Evolutionary conservation across 2,329 filamentous ascomycete species (phyloP).

Genomic region (Sclerotiophoma versabilis): DNA sequence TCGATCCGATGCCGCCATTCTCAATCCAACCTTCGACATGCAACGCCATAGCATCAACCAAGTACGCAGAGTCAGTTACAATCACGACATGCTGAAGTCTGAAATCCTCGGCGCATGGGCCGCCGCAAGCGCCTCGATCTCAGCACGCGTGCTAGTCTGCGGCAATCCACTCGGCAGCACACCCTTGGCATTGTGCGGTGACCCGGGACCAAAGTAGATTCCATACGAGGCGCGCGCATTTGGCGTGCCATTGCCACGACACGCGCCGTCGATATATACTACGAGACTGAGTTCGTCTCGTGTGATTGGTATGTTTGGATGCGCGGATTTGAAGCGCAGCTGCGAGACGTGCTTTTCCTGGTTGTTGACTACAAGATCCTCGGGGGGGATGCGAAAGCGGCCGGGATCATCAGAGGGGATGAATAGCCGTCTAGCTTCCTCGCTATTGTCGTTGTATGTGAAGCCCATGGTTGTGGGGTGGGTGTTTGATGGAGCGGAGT

Average conservation of each 20-base stretch:
- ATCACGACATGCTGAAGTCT: neutral
- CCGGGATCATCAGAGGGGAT: neutral
- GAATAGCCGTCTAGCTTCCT: neutral
- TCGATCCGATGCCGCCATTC: neutral
- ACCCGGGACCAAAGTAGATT: slow-evolving; percentile 21
- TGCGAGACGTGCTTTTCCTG: neutral
- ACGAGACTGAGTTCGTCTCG: slow-evolving; percentile 13
- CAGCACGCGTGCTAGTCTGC: neutral
- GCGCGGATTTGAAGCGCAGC: neutral
- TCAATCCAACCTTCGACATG: neutral
- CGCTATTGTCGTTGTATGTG: neutral
- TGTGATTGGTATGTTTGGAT: neutral
- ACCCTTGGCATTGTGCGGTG: neutral
- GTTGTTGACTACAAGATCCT: neutral
- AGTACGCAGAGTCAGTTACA: neutral
- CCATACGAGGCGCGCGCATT: slow-evolving; percentile 22
- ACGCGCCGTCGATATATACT: slow-evolving; percentile 33
- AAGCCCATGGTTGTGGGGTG: neutral
- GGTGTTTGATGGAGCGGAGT: neutral
- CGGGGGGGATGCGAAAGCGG: neutral
- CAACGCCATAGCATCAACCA: neutral
- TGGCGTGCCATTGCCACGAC: slow-evolving; percentile 26
- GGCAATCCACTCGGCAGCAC: no score
- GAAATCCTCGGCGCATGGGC: neutral
- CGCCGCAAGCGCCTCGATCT: neutral